These are phyloP conservation scores for Coemansia sp. DNA, from an alignment of 192 early-diverging fungal genomes.

Conservation along the genomic window DNA sequence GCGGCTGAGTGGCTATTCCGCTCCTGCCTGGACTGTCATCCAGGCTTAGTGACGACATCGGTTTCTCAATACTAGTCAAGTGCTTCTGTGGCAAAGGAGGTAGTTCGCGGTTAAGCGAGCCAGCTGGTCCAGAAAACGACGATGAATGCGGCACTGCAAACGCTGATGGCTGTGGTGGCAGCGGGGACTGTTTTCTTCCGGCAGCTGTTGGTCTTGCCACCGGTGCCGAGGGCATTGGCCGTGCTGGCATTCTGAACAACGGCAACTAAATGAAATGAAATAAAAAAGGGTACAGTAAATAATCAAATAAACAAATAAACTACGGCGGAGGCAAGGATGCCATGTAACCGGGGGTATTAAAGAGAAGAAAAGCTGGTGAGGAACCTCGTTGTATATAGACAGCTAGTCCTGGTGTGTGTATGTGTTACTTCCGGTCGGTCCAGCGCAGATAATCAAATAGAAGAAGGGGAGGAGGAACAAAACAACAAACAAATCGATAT, in stretches of 20 bases:
- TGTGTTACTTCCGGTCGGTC: neutral
- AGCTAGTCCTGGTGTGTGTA: neutral
- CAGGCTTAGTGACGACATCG: constrained; percentile 12
- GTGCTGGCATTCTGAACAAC: constrained; percentile 9
- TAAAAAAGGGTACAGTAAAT: neutral
- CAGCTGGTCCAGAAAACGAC: neutral
- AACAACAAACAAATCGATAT: no score
- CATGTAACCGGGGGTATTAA: no score
- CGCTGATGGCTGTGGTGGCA: neutral
- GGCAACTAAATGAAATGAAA: neutral
- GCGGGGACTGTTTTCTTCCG: neutral
- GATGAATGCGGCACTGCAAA: constrained; percentile 1
- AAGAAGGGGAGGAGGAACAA: no score
- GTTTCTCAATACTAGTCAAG: neutral
- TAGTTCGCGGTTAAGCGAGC: neutral
- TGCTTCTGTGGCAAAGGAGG: neutral
- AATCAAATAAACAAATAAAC: neutral
- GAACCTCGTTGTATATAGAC: no score
- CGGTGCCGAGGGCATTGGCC: constrained; percentile 14
- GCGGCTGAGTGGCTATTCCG: neutral
- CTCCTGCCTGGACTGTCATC: neutral
- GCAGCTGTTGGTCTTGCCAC: constrained; percentile 1
- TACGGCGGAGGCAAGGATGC: neutral
- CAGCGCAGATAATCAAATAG: neutral
- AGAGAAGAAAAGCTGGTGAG: no score